Conservation (phyloP, 2,329 filamentous ascomycete species). For the Fusarium pilosicola region DNA sequence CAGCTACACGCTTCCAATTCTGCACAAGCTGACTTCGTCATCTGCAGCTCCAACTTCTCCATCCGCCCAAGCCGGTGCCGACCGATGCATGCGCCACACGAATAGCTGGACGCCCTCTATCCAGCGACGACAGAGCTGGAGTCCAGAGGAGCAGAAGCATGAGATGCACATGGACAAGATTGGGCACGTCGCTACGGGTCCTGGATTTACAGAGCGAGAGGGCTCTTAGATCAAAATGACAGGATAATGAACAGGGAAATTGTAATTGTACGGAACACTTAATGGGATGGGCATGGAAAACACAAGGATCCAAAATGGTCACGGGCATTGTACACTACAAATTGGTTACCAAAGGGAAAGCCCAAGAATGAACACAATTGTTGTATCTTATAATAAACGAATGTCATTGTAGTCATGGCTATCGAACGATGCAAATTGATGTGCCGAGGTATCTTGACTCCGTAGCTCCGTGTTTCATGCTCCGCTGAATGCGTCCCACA, state of each 20-base stretch:
- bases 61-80: slow-evolving; percentile 43
- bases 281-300: background rate
- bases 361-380: slow-evolving; percentile 8
- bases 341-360: background rate
- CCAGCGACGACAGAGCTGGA: slow-evolving; percentile 62
- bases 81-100: slow-evolving; percentile 49
- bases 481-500: background rate
- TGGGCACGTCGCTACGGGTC: slow-evolving; percentile 48
- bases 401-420: slow-evolving; percentile 16
- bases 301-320: background rate
- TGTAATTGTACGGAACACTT: background rate
- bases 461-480: slow-evolving; percentile 24
- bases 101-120: slow-evolving; percentile 57
- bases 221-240: background rate
- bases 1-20: background rate
- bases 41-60: slow-evolving; percentile 22
- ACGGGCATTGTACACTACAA: slow-evolving; percentile 11
- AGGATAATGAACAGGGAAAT: background rate
- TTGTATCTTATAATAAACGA: slow-evolving; percentile 3
- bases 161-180: slow-evolving; percentile 59
- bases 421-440: slow-evolving; percentile 2
- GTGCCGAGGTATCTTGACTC: slow-evolving; percentile 36
- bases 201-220: slow-evolving; percentile 56
- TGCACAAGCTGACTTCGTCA: slow-evolving; percentile 10
- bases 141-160: slow-evolving; percentile 64